Base-by-base conservation (phyloP, 202 grass and related monocot species). In the Cymbopogon flexuosus region DNA sequence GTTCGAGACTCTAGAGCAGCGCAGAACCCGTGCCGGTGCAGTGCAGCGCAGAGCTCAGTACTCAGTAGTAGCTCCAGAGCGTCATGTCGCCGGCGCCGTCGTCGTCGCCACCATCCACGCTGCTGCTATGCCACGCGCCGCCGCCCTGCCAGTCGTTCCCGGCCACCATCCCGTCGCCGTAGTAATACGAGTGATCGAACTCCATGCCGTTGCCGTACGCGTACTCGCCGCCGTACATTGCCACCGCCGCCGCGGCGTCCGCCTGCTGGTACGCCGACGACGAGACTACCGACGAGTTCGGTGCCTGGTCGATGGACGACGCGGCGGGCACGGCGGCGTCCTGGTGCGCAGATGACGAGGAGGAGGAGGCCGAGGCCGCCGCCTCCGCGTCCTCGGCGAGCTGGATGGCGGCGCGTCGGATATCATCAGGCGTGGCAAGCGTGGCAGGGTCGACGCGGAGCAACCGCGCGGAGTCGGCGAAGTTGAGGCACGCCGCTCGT, bases 371-470 rank as follows among this genome's bases (percentile, higher is more conserved):
- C 46, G 3, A 14, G 12, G 14, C 13, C 3, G 14, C 12, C 13
- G 46, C 46, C 46, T 15, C 14, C 0, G 77, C 86, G 0, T 78
- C 61, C 87, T 92, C 83, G 7, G 93, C 93, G 56, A 89, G 77
- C 33, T 84, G 82, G 72, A 92, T 84, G 45, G 93, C 87, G n/a
- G 85, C 87, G 65, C 83, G 74, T 4, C 88, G 90, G 76, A 96
- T 96, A 60, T 96, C 93, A 3, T 89, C 77, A 2, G 87, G 88
- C 0, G 76, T 91, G 10, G 73, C 71, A 12, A 91, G 84, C 22
- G 80, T 78, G 47, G 86, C 63, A 0, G 80, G 88, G 73, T 92
- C 85, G 71, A 90, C 67, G 41, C 73, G 40, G 70, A 91, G 88
- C 27, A 93, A 61, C 0, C 77, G 5, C 1, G 89, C 92, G 0